A percentile compares a stretch with the other conserved stretches of the same genome.
Evolutionary conservation across 768 basidiomycete species (phyloP).

Genomic region (Boletus vinaceobasis): DNA sequence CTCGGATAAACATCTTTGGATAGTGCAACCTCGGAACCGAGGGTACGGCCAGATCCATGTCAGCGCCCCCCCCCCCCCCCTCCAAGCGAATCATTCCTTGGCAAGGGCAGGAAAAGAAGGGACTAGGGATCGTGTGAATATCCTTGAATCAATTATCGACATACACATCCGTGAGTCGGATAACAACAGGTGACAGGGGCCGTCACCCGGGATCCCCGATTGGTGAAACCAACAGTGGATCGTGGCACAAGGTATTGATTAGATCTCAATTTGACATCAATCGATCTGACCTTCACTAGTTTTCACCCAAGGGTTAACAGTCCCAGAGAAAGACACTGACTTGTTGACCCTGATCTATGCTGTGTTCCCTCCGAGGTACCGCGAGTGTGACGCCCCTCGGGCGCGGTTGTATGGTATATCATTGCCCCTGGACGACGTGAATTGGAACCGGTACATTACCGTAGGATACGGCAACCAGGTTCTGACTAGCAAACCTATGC

Average conservation of each 20-base stretch:
- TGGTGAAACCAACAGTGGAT: conserved; percentile 6
- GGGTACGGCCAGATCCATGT: background rate
- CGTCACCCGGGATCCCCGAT: conserved; percentile 2
- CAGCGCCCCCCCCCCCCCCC: background rate
- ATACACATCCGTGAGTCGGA: conserved; percentile 7
- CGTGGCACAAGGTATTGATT: conserved; percentile 1
- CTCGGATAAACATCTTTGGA: background rate
- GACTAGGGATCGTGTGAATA: background rate
- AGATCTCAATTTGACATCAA: background rate
- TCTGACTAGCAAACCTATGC: background rate
- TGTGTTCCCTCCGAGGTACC: background rate
- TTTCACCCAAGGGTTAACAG: conserved; percentile 7
- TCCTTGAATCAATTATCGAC: background rate
- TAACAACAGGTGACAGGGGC: conserved; percentile 9
- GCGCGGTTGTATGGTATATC: background rate
- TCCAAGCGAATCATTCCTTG: background rate
- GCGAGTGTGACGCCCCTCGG: background rate
- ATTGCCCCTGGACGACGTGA: background rate
- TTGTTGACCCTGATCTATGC: conserved; percentile 10
- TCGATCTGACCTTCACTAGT: background rate
- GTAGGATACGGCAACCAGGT: conserved; percentile 1
- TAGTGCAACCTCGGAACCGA: background rate
- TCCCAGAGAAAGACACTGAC: background rate
- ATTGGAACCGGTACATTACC: background rate
- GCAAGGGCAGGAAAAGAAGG: background rate